Base-by-base conservation (phyloP, 2,329 filamentous ascomycete genomes). In the Fonsecaea multimorphosa region DNA sequence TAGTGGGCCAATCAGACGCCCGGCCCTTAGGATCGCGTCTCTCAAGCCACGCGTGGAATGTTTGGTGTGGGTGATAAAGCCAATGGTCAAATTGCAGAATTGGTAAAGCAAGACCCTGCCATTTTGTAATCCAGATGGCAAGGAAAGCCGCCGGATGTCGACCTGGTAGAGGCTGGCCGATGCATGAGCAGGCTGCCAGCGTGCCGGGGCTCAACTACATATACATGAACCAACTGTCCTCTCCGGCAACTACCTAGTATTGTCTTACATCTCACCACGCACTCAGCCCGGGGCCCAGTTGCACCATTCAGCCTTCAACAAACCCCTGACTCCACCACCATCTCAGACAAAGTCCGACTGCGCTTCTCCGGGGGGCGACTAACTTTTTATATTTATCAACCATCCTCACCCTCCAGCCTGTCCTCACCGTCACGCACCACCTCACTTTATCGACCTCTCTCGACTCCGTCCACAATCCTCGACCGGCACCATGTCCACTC, bases 401-500 rank as follows among this genome's bases (percentile, higher is more conserved):
- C 24, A 38, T 14, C n/a, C n/a, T 4, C 36, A 6, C 58, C 29
- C 9, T 34, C 16, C 58, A 27, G n/a, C 49, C 40, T 56, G 40
- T 63, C 38, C 40, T 24, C 31, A 14, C 58, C 9, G 38, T 44
- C 58, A 16, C 3, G 12, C 27, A 24, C 40, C 31, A 12, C 16
- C n/a, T 19, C 31, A 38, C 14, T 44, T 51, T 24, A 40, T 36
- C 22, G n/a, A 32, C 22, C 31, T 58, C 61, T 31, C 55, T 36
- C 40, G 49, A 46, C 32, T 27, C 19, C 52, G 5, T 27, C 22
- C 9, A 24, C 29, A 16, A 8, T 49, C 32, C 31, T 34, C 58
- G 32, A 31, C 34, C 36, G 29, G 19, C 59, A 66, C 29, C 29
- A 70, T 70, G 68, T 65, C 56, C 61, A 52, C 34, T 53, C 68